Base-by-base conservation (phyloP, 2,329 filamentous ascomycete genomes). In the Ophiostoma novo-ulmi region DNA sequence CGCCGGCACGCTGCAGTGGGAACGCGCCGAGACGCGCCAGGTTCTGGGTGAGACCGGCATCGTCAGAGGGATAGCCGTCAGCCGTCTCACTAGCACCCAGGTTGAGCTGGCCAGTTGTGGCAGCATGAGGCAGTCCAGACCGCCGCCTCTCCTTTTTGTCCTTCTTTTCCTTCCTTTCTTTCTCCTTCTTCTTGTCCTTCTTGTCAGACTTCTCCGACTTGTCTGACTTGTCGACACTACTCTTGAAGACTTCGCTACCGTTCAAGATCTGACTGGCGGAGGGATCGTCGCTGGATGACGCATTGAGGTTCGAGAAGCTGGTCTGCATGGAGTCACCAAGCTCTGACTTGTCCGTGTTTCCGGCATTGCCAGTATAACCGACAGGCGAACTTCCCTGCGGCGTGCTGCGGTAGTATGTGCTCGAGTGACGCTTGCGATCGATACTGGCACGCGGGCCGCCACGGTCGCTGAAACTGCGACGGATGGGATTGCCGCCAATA, bases 261-360 rank as follows among this genome's bases (percentile, higher is more conserved):
- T 88, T 87, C 10, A 99, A 81, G 52, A 98, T 97, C 79, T 97
- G 93, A 77, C 94, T 98, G 2, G 92, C 94, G 3, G 94, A 96
- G 67, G 90, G 89, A 71, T 94, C 92, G 61, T 94, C 91, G 70
- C 86, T 87, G 0, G 88, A 89, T 3, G 91, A 91, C 4, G 88
- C 84, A 1, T 90, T 84, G 41, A 89, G 82, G 2, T 88, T 92
- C 0, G 91, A 94, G 70, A 91, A 79, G 76, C 89, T 80, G 7
- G 77, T 76, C 71, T 78, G 77, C 72, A 78, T 92, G 0, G 88
- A 90, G 64, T 90, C 91, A 69, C 92, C 92, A 72, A 89, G 68
- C 44, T 44, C 17, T 20, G 66, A 17, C 58, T 48, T 38, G 10
- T 31, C 39, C 14, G 36, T 31, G 35, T 36, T 64, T n/a, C 7